Base-by-base conservation (phyloP, 176 grass and related monocot species). In the Oryza brachyantha region DNA sequence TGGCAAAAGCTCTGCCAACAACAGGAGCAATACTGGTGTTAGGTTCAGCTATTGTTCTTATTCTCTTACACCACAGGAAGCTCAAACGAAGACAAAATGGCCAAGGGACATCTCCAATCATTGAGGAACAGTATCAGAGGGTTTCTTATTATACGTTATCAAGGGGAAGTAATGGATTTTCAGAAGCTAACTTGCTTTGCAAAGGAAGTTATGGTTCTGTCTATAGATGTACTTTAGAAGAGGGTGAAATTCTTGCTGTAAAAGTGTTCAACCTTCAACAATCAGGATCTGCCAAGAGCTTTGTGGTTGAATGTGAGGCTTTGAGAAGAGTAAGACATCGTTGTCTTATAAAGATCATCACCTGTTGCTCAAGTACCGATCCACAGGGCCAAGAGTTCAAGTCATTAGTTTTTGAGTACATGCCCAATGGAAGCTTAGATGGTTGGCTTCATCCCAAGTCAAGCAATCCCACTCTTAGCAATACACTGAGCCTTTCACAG, bases 341-440 rank as follows among this genome's bases (percentile, higher is more conserved):
- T 14, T 79, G 81, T 59, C 81, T 88, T 39, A 19, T 79, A 63
- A 79, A 79, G 52, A 83, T 80, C 17, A n/a, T 88, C 26, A 84
- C 81, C 29, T 73, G 74, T 2, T 88, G 81, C 67, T 80, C 48
- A 27, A 79, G 81, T 55, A 58, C 75, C 7, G 34, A 88, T 5
- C 63, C 19, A 36, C 76, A 77, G 29, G 75, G 86, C 12, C 22
- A 74, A 19, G 80, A 83, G 31, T 84, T 88, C 50, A 74, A 63
- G 48, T 68, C 76, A 24, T 11, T 85, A 34, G 67, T 85, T 5
- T 73, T 85, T 34, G 83, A 79, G 19, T 42, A 54, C 35, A 80
- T 80, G 84, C 32, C 75, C 36, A 85, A 85, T 37, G 55, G 74
- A 0, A 82, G 72, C 59, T 46, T 87, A n/a, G 79, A 84, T 11